phyloP scores from a whole-genome alignment of 768 basidiomycete species.

The Austroboletus festivus region DNA sequence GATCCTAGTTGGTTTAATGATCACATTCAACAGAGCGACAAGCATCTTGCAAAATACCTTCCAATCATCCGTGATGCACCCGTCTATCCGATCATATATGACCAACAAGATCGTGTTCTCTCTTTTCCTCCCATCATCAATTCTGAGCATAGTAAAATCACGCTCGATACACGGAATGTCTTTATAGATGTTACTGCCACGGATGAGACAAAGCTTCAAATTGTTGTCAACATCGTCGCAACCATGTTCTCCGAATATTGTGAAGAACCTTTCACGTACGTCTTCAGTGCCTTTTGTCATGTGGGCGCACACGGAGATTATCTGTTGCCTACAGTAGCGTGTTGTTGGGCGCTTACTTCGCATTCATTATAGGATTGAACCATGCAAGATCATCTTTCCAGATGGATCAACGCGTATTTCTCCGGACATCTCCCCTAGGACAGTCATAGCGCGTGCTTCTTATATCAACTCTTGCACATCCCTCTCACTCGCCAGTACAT shows the following conservation, averaged over 20 bases:
- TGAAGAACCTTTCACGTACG: constrained; percentile 87
- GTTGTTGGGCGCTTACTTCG: neutral
- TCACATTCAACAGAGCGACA: constrained; percentile 63
- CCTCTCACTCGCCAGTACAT: constrained; percentile 59
- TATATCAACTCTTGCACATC: constrained; percentile 97
- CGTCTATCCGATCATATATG: constrained; percentile 97
- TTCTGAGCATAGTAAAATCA: constrained; percentile 96
- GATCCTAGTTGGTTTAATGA: neutral
- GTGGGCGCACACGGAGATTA: too few relatives aligned
- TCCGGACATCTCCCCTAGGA: constrained; percentile 74
- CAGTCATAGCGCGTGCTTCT: constrained; percentile 72
- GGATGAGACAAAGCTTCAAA: constrained; percentile 93
- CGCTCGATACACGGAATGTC: constrained; percentile 86
- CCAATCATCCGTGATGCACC: constrained; percentile 93
- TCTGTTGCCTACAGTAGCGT: too few relatives aligned
- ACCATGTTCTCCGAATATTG: constrained; percentile 99
- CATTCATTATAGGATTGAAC: constrained; percentile 70
- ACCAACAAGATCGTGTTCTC: constrained; percentile 78
- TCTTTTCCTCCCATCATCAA: constrained; percentile 99
- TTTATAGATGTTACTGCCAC: constrained; percentile 98
- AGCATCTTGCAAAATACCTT: constrained; percentile 85
- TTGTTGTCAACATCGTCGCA: constrained; percentile 90
- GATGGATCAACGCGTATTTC: constrained; percentile 74
- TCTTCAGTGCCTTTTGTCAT: neutral
- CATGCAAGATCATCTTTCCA: constrained; percentile 78